Base-by-base conservation (phyloP, 768 basidiomycete genomes). In the Rhizopogon roseolus region DNA sequence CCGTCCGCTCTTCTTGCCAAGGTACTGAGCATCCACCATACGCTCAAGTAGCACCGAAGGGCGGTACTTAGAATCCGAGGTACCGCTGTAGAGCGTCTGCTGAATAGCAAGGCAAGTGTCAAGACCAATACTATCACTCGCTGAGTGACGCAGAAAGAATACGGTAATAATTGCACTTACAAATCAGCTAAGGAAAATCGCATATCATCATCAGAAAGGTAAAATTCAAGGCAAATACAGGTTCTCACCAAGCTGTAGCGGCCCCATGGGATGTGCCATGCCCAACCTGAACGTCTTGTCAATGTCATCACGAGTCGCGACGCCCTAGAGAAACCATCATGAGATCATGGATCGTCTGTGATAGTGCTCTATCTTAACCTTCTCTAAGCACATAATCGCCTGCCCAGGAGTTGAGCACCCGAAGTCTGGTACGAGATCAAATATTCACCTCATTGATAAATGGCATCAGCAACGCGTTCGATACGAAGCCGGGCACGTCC, bases 11-110 rank as follows among this genome's bases (percentile, higher is more conserved):
- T 96, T 96, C 76, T 79, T 86, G 10, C 96, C 96, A 49, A 89
- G 78, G 90, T 91, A 98, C 48, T 88, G 86, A 17, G 96, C 96
- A 65, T 96, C 92, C 5, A 98, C 96, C 96, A 98, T 98, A 36
- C 93, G 80, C 62, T 93, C 90, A 8, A 98, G 80, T 16, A 98
- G 77, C 25, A 94, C 78, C 56, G 88, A 86, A 0, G 96, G 95
- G 6, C 96, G 85, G 70, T 98, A 98, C 69, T 98, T 98, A 8
- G 89, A 90, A 70, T 98, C 96, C 0, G 89, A 82, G 8, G 93
- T 96, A 53, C 93, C 93, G 49, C 80, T 80, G 59, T 94, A 90
- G 5, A 97, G 78, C 0, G 92, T 93, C 66, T 90, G 83, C 62
- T 96, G 93, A 63, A 97, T 97, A 3, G 90, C 85, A 11, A 97